These are phyloP conservation scores for Penicillium sp. DNA, from an alignment of 2,329 filamentous ascomycete genomes.

Conservation along the genomic window DNA sequence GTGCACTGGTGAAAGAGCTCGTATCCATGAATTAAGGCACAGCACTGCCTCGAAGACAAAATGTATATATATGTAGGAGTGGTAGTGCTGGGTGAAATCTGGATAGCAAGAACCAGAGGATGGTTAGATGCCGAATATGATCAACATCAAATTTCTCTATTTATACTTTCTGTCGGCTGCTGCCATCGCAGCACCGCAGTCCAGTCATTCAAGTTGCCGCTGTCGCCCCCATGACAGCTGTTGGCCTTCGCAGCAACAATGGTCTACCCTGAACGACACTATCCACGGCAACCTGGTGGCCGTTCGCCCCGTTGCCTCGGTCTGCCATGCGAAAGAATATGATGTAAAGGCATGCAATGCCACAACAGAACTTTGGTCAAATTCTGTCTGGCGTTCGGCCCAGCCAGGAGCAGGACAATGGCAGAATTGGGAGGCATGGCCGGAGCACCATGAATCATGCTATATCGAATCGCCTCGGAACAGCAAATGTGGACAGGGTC, in stretches of 20 bases:
- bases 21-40: background rate
- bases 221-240: slow-evolving; percentile 37
- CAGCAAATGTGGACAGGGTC: slow-evolving; percentile 38
- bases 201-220: slow-evolving; percentile 26
- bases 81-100: too few species aligned
- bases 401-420: slow-evolving; percentile 44
- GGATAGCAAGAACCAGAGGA: too few species aligned
- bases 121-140: background rate
- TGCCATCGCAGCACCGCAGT: slow-evolving; percentile 4
- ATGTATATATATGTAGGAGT: background rate
- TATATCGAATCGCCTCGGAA: slow-evolving; percentile 34
- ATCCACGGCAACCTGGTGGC: slow-evolving; percentile 42
- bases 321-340: slow-evolving; percentile 33
- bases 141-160: slow-evolving; percentile 5
- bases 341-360: slow-evolving; percentile 20
- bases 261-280: slow-evolving; percentile 43
- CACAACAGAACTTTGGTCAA: slow-evolving; percentile 19
- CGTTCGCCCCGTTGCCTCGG: slow-evolving; percentile 36
- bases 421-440: slow-evolving; percentile 47
- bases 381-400: slow-evolving; percentile 42
- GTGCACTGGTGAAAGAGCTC: background rate
- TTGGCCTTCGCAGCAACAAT: slow-evolving; percentile 43
- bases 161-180: slow-evolving; percentile 6
- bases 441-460: slow-evolving; percentile 40
- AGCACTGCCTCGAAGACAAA: background rate